phyloP scores from a whole-genome alignment of 768 basidiomycete genomes.

The Sporobolomyces phaffii region DNA sequence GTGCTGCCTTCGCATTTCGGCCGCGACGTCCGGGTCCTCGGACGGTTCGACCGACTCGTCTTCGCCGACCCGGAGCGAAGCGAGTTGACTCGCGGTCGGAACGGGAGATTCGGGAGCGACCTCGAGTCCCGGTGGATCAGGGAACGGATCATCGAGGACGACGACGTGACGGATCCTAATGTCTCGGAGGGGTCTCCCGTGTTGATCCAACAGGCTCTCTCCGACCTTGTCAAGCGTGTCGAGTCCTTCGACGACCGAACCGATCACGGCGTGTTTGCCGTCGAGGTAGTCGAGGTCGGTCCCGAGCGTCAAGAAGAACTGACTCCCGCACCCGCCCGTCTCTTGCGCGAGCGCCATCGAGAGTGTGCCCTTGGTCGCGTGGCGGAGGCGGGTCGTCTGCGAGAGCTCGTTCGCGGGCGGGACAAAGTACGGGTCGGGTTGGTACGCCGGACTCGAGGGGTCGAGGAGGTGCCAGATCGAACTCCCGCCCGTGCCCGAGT shows the following conservation, averaged over 20 bases:
- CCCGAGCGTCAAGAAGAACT: conserved; percentile 91
- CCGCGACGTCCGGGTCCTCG: conserved; percentile 78
- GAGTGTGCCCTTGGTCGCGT: conserved; percentile 74
- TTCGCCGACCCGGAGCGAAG: conserved; percentile 81
- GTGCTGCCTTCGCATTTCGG: conserved; percentile 69
- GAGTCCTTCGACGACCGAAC: conserved; percentile 73
- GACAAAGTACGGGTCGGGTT: conserved; percentile 31
- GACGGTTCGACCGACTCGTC: conserved; percentile 65
- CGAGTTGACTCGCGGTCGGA: conserved; percentile 62
- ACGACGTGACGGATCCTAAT: conserved; percentile 92
- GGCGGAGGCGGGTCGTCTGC: conserved; percentile 67
- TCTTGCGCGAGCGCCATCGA: conserved; percentile 96
- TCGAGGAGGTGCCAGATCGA: conserved; percentile 87
- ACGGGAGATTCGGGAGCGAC: conserved; percentile 70
- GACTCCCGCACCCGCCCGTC: conserved; percentile 72
- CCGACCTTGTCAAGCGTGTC: conserved; percentile 90
- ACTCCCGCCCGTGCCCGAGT: conserved; percentile 88
- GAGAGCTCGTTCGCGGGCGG: conserved; percentile 8
- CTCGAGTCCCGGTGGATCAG: conserved; percentile 71
- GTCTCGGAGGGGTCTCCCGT: conserved; percentile 87
- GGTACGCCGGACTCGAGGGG: conserved; percentile 52
- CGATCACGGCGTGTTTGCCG: conserved; percentile 88
- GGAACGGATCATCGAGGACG: conserved; percentile 91
- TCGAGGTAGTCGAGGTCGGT: conserved; percentile 93
- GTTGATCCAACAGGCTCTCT: conserved; percentile 80